A percentile compares a stretch with the other conserved stretches of the same genome.
phyloP scores from a whole-genome alignment of 495 filamentous ascomycete species.

The Usnea hakonensis region DNA sequence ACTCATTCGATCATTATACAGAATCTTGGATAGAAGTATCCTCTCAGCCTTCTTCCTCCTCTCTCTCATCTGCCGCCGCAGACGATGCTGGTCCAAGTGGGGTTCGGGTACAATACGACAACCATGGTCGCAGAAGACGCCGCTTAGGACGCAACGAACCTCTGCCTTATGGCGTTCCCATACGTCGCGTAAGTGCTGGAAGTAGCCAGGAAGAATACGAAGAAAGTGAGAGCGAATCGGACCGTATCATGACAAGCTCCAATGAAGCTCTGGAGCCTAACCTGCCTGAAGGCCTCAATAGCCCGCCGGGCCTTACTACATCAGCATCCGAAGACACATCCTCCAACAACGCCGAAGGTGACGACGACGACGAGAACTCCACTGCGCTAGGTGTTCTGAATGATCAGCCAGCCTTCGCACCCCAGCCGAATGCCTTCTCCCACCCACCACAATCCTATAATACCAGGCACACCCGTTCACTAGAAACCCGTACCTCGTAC shows the following conservation, averaged over 20 bases:
- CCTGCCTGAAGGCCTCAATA: constrained; percentile 20
- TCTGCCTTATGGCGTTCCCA: constrained; percentile 9
- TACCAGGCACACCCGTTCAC: constrained; percentile 13
- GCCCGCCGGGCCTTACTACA: constrained; percentile 19
- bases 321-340: constrained; percentile 28
- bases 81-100: constrained; percentile 87
- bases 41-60: constrained; percentile 87
- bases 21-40: constrained; percentile 97
- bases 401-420: constrained; percentile 59
- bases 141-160: constrained; percentile 42
- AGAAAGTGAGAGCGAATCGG: constrained; percentile 78
- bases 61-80: constrained; percentile 65
- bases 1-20: constrained; percentile 51
- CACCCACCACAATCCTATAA: constrained; percentile 49
- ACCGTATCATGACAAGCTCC: constrained; percentile 75
- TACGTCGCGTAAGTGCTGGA: constrained; percentile 38
- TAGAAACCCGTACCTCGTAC: constrained; percentile 27
- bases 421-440: constrained; percentile 84
- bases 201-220: constrained; percentile 91
- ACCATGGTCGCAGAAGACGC: constrained; percentile 35
- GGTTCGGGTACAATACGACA: constrained; percentile 59
- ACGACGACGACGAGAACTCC: constrained; percentile 68
- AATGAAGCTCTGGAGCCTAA: constrained; percentile 58
- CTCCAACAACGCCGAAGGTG: constrained; percentile 40
- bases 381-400: constrained; percentile 66